Conservation (phyloP, 306 rosid genomes). For the Castanea mollissima region DNA sequence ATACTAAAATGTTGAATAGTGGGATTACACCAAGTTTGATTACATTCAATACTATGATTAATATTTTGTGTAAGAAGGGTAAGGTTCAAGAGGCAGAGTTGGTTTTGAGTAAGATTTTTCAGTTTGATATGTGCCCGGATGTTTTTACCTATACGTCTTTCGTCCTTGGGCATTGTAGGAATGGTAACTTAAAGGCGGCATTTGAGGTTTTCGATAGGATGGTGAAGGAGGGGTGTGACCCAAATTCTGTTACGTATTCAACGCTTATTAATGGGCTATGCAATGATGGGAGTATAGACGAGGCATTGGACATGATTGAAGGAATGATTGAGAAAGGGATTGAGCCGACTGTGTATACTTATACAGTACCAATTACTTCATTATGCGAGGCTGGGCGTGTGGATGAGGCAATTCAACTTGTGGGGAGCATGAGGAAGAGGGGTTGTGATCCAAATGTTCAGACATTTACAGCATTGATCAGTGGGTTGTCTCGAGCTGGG, state of each 20-base stretch:
- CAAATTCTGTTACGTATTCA: slow-evolving; percentile 36
- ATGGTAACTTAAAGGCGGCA: slow-evolving; percentile 26
- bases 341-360: slow-evolving; percentile 37
- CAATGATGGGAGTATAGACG: slow-evolving; percentile 36
- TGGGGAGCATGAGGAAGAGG: slow-evolving; percentile 27
- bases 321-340: slow-evolving; percentile 37
- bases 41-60: slow-evolving; percentile 39
- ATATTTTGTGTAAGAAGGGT: slow-evolving; percentile 43
- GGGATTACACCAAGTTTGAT: slow-evolving; percentile 36
- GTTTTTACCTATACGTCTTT: slow-evolving; percentile 41
- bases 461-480: slow-evolving; percentile 38
- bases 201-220: slow-evolving; percentile 35
- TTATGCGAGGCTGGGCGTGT: slow-evolving; percentile 34
- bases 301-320: slow-evolving; percentile 41
- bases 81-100: slow-evolving; percentile 30
- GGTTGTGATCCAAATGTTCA: slow-evolving; percentile 36
- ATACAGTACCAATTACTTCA: slow-evolving; percentile 35
- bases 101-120: slow-evolving; percentile 33
- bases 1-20: slow-evolving; percentile 26
- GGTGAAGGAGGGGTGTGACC: slow-evolving; percentile 39
- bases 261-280: slow-evolving; percentile 43
- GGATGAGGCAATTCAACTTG: slow-evolving; percentile 37
- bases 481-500: slow-evolving; percentile 34
- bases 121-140: slow-evolving; percentile 32
- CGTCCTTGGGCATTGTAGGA: slow-evolving; percentile 45